phyloP scores from a whole-genome alignment of 2,329 filamentous ascomycete genomes.

The Westerdykella ornata region DNA sequence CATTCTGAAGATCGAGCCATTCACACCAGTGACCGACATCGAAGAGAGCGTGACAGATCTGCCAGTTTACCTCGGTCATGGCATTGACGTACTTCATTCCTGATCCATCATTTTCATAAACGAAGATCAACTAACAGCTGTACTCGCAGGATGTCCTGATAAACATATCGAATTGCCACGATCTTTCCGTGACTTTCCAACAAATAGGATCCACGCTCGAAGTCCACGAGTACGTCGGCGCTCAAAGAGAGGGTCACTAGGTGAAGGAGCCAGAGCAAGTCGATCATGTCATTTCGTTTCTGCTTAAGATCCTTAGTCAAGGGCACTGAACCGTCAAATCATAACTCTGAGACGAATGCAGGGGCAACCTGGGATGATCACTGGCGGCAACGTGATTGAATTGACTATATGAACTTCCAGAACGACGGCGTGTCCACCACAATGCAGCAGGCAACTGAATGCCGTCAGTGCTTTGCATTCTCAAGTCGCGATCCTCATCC shows the following conservation, averaged over 20 bases:
- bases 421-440: too few relatives aligned
- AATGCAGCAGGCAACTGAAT: too few relatives aligned
- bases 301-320: too few relatives aligned
- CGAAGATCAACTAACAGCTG: too few relatives aligned
- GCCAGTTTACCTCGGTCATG: slow-evolving; percentile 46
- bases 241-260: slow-evolving; percentile 39
- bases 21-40: background rate
- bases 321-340: too few relatives aligned
- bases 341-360: too few relatives aligned
- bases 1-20: slow-evolving; percentile 4
- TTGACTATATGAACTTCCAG: too few relatives aligned
- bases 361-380: too few relatives aligned
- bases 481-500: too few relatives aligned
- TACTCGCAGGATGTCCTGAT: slow-evolving; percentile 39
- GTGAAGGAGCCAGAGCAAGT: slow-evolving; percentile 46
- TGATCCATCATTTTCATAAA: too few relatives aligned
- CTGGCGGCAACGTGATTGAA: too few relatives aligned
- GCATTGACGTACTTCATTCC: slow-evolving; percentile 15
- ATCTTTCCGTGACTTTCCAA: slow-evolving; percentile 31
- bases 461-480: too few relatives aligned
- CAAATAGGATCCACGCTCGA: slow-evolving; percentile 33
- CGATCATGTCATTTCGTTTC: slow-evolving; percentile 38
- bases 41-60: slow-evolving; percentile 11
- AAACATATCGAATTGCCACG: slow-evolving; percentile 29
- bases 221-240: slow-evolving; percentile 38